phyloP scores from a whole-genome alignment of 176 grass and related monocot species.

The Canna indica region DNA sequence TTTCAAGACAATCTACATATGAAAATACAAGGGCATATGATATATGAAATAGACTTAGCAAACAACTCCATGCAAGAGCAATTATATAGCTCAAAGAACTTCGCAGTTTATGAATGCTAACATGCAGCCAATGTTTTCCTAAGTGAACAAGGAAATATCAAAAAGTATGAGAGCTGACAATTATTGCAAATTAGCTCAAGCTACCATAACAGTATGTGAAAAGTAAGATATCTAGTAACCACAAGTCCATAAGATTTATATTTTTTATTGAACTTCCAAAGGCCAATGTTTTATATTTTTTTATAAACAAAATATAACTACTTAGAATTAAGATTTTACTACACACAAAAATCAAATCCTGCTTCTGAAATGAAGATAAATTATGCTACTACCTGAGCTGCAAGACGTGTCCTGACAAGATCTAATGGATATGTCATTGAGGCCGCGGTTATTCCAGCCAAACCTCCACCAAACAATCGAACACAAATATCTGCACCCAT shows the following conservation, averaged over 20 bases:
- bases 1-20: neutral
- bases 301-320: too few species aligned
- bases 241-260: too few species aligned
- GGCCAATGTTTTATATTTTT: too few species aligned
- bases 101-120: neutral
- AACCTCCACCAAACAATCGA: constrained; percentile 64
- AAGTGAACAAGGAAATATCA: neutral
- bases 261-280: too few species aligned
- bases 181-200: neutral
- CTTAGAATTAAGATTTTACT: neutral
- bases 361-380: neutral
- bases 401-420: constrained; percentile 80
- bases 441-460: constrained; percentile 91
- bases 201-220: neutral
- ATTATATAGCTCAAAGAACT: neutral
- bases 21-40: neutral
- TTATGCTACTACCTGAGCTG: constrained; percentile 61
- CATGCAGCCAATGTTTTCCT: neutral
- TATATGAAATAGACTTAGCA: neutral
- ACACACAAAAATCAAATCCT: neutral
- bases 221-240: too few species aligned
- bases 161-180: neutral
- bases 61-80: neutral
- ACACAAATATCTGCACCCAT: constrained; percentile 60
- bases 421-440: constrained; percentile 86